Conservation (phyloP, 83 land plant genomes). For the Larix sibirica region DNA sequence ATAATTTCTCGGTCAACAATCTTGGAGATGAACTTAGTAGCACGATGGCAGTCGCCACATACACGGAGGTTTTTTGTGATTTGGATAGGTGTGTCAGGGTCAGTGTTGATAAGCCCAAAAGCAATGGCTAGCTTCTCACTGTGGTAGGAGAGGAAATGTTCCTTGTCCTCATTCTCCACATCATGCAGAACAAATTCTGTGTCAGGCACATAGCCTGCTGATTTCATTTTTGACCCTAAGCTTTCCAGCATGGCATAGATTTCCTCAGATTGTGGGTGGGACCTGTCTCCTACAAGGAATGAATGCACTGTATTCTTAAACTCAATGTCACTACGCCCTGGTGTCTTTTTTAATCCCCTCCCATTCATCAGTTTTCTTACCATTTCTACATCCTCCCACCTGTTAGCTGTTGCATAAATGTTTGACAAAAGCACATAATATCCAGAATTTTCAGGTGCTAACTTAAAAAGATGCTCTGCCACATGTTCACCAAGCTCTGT, state of each 20-base stretch:
- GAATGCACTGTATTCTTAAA: slow-evolving; percentile 3
- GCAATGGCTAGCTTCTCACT: slow-evolving; percentile 14
- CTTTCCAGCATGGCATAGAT: slow-evolving; percentile 4
- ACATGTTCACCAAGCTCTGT: slow-evolving; percentile 35
- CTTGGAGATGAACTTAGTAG: slow-evolving; percentile 5
- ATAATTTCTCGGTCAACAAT: slow-evolving; percentile 1
- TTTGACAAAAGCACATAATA: slow-evolving; percentile 11
- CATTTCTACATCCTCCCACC: slow-evolving; percentile 1
- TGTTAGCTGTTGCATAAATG: slow-evolving; percentile 1
- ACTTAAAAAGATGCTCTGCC: slow-evolving; percentile 34
- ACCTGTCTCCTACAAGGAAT: slow-evolving; percentile 10
- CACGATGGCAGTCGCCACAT: slow-evolving; percentile 8
- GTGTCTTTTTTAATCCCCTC: slow-evolving; percentile 6
- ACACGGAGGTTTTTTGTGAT: slow-evolving; percentile 9
- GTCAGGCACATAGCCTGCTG: slow-evolving; percentile 7
- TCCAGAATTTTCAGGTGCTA: slow-evolving; percentile 44
- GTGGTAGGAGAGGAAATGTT: slow-evolving; percentile 3
- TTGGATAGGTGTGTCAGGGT: slow-evolving; percentile 2
- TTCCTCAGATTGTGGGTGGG: slow-evolving; percentile 12
- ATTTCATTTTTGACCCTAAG: background rate
- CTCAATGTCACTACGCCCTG: slow-evolving; percentile 7
- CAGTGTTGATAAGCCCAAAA: slow-evolving; percentile 13
- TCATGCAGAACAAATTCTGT: slow-evolving; percentile 8
- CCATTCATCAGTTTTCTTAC: background rate
- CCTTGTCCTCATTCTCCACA: slow-evolving; percentile 10